Evolutionary conservation across 2,329 filamentous ascomycete genomes (phyloP), one percentile per base, ranked within the genome.

Genomic region (Neocucurbitaria cava): DNA sequence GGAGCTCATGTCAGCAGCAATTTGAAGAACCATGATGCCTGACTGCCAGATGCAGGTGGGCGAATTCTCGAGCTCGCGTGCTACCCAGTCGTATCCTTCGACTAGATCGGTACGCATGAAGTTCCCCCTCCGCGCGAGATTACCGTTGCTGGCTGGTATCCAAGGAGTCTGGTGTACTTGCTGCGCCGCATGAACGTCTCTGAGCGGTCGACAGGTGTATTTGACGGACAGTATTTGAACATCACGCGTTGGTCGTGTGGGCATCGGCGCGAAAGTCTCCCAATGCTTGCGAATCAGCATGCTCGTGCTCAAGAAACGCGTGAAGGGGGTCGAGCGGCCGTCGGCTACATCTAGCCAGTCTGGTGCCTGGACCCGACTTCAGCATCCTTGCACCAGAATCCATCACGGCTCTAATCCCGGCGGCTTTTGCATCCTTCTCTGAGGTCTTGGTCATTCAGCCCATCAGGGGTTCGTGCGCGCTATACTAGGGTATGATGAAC

Each of bases 311-410:
- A 33, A 18, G 13, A 38, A 26, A 49, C 43, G 45, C 47, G 36
- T 46, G 42, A 33, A 43, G 35, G n/a, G 36, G 28, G 44, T 30
- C 24, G 42, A 54, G 48, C 45, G 44, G 43, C 49, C 52, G 52
- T 44, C 54, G 54, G 56, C 52, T 56, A 44, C 42, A 38, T 64
- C 49, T 56, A 58, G 56, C 63, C 67, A 71, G 58, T 65, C 31
- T 40, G 62, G 61, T 71, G 64, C 66, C 66, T 72, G 61, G 61
- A 61, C 65, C 68, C 62, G 51, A 41, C 54, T 54, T 45, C 30
- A 26, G 30, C 11, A 57, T 59, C 60, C 68, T 52, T 65, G 62
- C 46, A 45, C 43, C 39, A 24, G 43, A 36, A 45, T 42, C 61
- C 65, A 61, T 65, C 67, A 65, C 51, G 49, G 48, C 46, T 58